A percentile compares a stretch with the other conserved stretches of the same genome.
Conservation (phyloP, 352 stramenopile genomes). For the Blastocystis sp. region DNA sequence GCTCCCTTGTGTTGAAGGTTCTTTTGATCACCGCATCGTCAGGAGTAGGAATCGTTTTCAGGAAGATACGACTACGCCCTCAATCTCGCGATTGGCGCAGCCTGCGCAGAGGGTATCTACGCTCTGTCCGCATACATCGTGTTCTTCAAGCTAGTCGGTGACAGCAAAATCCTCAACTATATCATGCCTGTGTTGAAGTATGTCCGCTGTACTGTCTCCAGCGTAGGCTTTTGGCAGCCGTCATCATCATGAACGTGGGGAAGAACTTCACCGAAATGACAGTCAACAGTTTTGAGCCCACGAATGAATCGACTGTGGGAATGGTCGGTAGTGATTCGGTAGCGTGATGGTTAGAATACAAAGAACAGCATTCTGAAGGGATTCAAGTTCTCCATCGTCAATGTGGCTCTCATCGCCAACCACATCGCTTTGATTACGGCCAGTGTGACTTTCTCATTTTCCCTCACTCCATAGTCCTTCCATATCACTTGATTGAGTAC, state of each 20-base stretch:
- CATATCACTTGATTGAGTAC: constrained; percentile 44
- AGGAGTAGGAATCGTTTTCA: constrained; percentile 54
- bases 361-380: constrained; percentile 44
- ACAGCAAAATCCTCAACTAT: constrained; percentile 62
- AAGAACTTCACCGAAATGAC: constrained; percentile 59
- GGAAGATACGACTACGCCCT: constrained; percentile 56
- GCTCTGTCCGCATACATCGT: constrained; percentile 35
- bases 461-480: constrained; percentile 19
- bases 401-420: constrained; percentile 47
- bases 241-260: constrained; percentile 62
- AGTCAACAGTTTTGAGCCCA: constrained; percentile 13
- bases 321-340: background rate
- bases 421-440: constrained; percentile 66
- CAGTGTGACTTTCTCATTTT: background rate
- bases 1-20: constrained; percentile 31
- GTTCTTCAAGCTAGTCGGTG: constrained; percentile 58
- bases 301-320: constrained; percentile 48
- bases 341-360: background rate
- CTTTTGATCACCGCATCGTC: background rate
- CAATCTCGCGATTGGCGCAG: constrained; percentile 31
- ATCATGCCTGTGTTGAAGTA: constrained; percentile 64
- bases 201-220: background rate
- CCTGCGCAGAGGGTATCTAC: constrained; percentile 38
- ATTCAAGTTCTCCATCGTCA: constrained; percentile 56
- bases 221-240: constrained; percentile 28